Conservation (phyloP, 1,284 basidiomycete species). For the Heimioporus retisporus region DNA sequence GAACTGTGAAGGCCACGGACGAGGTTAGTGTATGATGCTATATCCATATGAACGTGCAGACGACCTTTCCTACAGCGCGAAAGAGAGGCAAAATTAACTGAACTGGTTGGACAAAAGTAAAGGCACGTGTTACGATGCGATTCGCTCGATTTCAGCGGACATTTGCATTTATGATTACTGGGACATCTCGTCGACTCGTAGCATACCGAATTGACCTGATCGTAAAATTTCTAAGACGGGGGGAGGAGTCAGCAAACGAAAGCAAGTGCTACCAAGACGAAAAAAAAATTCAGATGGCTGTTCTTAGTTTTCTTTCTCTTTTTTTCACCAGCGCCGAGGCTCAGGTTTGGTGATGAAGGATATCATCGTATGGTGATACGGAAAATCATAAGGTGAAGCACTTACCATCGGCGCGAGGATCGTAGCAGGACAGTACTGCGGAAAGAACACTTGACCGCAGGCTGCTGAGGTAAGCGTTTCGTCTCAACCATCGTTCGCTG, state of each 20-base stretch:
- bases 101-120: conserved; percentile 28
- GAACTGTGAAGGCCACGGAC: conserved; percentile 43
- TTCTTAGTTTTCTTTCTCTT: conserved; percentile 39
- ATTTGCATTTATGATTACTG: neutral
- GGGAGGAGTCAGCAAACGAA: conserved; percentile 23
- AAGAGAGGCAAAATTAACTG: conserved; percentile 34
- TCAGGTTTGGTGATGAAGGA: conserved; percentile 37
- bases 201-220: conserved; percentile 7
- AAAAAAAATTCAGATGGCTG: conserved; percentile 42
- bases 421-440: too few species aligned
- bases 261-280: neutral
- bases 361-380: conserved; percentile 32
- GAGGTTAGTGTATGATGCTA: conserved; percentile 32
- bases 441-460: too few species aligned
- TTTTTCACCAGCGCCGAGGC: conserved; percentile 44
- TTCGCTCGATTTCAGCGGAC: neutral
- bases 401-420: too few species aligned
- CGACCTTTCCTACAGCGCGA: conserved; percentile 40
- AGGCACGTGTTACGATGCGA: neutral
- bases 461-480: conserved; percentile 2
- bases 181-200: neutral
- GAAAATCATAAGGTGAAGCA: neutral
- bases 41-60: neutral
- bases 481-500: too few species aligned
- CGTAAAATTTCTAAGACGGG: conserved; percentile 10